Evolutionary conservation across 2,329 filamentous ascomycete genomes (phyloP).

Genomic region (Amylocarpus encephaloides): DNA sequence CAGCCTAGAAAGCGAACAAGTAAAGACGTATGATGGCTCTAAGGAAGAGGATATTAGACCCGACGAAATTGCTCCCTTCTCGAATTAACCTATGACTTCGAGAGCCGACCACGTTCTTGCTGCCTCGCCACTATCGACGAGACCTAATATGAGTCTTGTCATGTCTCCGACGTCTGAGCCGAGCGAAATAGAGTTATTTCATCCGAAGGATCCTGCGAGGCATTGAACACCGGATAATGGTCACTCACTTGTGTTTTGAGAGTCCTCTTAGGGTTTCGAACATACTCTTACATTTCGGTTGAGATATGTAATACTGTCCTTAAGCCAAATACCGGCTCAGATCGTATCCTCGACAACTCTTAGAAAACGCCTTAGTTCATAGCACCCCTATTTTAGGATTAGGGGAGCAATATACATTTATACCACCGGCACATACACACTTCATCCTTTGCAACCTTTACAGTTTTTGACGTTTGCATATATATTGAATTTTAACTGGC

Average conservation of each 20-base stretch:
- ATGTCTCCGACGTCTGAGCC: constrained; percentile 6
- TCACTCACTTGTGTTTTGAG: too few relatives aligned
- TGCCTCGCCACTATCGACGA: constrained; percentile 19
- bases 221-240: constrained; percentile 18
- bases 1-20: constrained; percentile 21
- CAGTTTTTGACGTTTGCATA: too few relatives aligned
- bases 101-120: constrained; percentile 26
- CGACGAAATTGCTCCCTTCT: constrained; percentile 25
- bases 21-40: constrained; percentile 10
- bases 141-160: constrained; percentile 7
- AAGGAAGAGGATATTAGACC: neutral
- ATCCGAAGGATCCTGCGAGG: constrained; percentile 5
- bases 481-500: too few relatives aligned
- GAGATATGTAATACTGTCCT: too few relatives aligned
- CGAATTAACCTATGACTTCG: constrained; percentile 25
- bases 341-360: too few relatives aligned
- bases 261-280: neutral
- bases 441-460: too few relatives aligned
- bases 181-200: constrained; percentile 1
- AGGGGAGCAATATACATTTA: too few relatives aligned
- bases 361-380: too few relatives aligned
- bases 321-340: too few relatives aligned
- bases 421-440: too few relatives aligned
- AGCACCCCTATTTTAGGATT: too few relatives aligned
- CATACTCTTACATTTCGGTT: too few relatives aligned